phyloP scores from a whole-genome alignment of 2,329 filamentous ascomycete genomes.

The Tetracladium maxilliforme region DNA sequence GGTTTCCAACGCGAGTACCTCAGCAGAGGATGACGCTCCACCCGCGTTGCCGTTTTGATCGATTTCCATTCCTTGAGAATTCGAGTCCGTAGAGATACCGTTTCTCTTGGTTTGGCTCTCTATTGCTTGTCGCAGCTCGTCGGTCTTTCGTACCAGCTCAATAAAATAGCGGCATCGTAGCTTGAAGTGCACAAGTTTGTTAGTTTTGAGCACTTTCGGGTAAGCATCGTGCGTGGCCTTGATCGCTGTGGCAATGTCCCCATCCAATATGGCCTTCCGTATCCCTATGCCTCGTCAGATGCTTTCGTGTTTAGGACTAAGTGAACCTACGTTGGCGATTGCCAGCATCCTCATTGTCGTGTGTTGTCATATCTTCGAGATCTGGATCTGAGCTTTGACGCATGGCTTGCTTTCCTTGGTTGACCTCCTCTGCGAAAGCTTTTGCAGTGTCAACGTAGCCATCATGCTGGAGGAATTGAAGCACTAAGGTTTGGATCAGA shows the following conservation, averaged over 20 bases:
- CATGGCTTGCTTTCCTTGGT: slow-evolving; percentile 56
- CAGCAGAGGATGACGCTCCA: slow-evolving; percentile 7
- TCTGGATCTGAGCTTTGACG: slow-evolving; percentile 36
- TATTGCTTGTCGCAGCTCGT: slow-evolving; percentile 54
- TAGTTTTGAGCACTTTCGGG: slow-evolving; percentile 62
- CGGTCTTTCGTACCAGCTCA: slow-evolving; percentile 73
- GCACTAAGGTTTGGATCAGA: slow-evolving; percentile 67
- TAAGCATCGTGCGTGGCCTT: slow-evolving; percentile 69
- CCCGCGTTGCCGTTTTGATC: slow-evolving; percentile 25
- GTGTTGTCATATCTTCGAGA: slow-evolving; percentile 48
- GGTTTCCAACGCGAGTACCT: slow-evolving; percentile 33
- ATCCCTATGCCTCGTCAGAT: slow-evolving; percentile 44
- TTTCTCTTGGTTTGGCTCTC: slow-evolving; percentile 2
- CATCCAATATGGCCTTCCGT: slow-evolving; percentile 72
- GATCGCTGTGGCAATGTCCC: slow-evolving; percentile 84
- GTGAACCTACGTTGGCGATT: slow-evolving; percentile 64
- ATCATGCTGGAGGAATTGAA: slow-evolving; percentile 87
- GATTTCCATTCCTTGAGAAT: slow-evolving; percentile 34
- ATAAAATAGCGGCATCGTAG: slow-evolving; percentile 85
- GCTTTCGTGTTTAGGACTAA: not conserved
- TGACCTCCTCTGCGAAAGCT: slow-evolving; percentile 74
- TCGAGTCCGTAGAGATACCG: slow-evolving; percentile 8
- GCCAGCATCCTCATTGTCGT: slow-evolving; percentile 74
- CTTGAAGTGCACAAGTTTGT: slow-evolving; percentile 76
- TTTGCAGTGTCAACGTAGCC: slow-evolving; percentile 88